Conservation (phyloP, 2,329 filamentous ascomycete genomes). For the Ophiosphaerella korrae region DNA sequence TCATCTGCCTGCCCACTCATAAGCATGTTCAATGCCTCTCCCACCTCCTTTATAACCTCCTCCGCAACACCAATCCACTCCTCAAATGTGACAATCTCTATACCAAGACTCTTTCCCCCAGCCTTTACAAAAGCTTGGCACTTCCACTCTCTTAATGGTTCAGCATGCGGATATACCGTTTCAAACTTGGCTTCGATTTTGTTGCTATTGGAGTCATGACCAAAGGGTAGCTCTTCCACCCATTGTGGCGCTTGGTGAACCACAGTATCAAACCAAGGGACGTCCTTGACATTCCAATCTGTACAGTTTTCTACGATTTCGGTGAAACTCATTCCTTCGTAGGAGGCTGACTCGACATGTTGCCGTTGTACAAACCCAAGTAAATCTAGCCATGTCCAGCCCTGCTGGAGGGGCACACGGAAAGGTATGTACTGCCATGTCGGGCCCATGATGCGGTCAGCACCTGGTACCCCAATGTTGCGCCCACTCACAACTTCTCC, state of each 20-base stretch:
- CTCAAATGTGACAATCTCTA: conserved; percentile 66
- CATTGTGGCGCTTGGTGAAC: conserved; percentile 55
- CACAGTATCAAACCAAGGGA: conserved; percentile 45
- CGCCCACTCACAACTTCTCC: conserved; percentile 70
- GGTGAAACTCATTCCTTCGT: conserved; percentile 46
- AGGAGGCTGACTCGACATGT: conserved; percentile 35
- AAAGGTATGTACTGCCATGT: conserved; percentile 72
- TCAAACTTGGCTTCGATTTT: conserved; percentile 51
- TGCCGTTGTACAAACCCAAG: conserved; percentile 45
- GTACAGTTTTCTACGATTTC: conserved; percentile 45
- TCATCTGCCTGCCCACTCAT: conserved; percentile 21
- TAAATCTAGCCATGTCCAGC: conserved; percentile 50
- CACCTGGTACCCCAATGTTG: conserved; percentile 61
- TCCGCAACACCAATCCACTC: conserved; percentile 60
- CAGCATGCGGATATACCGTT: conserved; percentile 60
- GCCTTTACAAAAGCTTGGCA: conserved; percentile 62
- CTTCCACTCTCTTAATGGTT: conserved; percentile 57
- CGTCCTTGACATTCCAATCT: conserved; percentile 31
- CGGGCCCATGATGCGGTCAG: conserved; percentile 65
- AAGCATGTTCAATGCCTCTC: conserved; percentile 31
- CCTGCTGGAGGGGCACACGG: conserved; percentile 59
- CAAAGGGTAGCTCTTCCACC: conserved; percentile 61
- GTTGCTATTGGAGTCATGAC: conserved; percentile 32
- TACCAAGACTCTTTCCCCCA: conserved; percentile 56
- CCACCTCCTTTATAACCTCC: conserved; percentile 55